phyloP scores from a whole-genome alignment of 1,284 basidiomycete genomes.

The Leccinum huronense region DNA sequence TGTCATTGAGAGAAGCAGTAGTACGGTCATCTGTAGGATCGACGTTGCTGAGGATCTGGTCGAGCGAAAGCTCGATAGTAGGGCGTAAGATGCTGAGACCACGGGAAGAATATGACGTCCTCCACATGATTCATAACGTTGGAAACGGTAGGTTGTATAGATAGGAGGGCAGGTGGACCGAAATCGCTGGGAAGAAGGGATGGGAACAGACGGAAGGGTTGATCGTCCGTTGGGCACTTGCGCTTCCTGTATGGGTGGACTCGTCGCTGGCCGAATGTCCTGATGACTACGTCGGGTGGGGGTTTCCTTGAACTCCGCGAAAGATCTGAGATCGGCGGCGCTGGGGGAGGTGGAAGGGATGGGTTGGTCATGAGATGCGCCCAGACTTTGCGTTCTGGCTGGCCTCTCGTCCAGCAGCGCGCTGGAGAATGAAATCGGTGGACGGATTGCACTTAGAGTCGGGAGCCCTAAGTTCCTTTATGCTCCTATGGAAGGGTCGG shows the following conservation, averaged over 20 bases:
- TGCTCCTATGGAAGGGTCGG: slow-evolving; percentile 49
- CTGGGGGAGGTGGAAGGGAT: slow-evolving; percentile 42
- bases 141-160: slow-evolving; percentile 60
- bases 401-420: slow-evolving; percentile 76
- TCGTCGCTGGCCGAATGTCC: slow-evolving; percentile 38
- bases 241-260: slow-evolving; percentile 24
- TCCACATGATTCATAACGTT: slow-evolving; percentile 73
- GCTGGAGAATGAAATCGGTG: slow-evolving; percentile 72
- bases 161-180: slow-evolving; percentile 70
- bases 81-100: slow-evolving; percentile 67
- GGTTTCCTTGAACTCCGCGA: slow-evolving; percentile 61
- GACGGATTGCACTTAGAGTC: slow-evolving; percentile 72
- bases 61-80: slow-evolving; percentile 76
- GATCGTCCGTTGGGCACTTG: slow-evolving; percentile 32
- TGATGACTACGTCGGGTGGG: slow-evolving; percentile 41
- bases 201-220: slow-evolving; percentile 56
- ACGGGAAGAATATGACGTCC: slow-evolving; percentile 51
- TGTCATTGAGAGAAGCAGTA: slow-evolving; percentile 14
- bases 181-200: slow-evolving; percentile 68
- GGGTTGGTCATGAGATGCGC: slow-evolving; percentile 50
- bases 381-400: slow-evolving; percentile 53
- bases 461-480: slow-evolving; percentile 76
- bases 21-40: slow-evolving; percentile 25
- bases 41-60: slow-evolving; percentile 57
- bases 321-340: slow-evolving; percentile 58